Base-by-base conservation (phyloP, 441 rosid species). In the Syzygium malaccense region DNA sequence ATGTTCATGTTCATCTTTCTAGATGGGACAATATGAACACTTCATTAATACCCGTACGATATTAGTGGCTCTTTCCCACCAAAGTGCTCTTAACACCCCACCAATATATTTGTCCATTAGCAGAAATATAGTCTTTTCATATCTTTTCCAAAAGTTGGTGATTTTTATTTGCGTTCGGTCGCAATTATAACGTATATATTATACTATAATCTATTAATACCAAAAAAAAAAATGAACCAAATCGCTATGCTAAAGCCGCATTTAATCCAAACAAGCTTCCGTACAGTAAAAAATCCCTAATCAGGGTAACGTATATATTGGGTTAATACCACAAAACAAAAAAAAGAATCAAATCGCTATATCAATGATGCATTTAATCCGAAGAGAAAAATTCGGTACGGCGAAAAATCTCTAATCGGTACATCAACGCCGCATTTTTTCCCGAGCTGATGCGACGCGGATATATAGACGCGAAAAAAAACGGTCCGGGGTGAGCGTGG, bases 211-310 rank as follows among this genome's bases (percentile, higher is more conserved):
- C 17, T 3, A 7, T 6, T 60, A 28, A 12, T 26, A 26, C 66
- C 48, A 1, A 1, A 45, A 0, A 1, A 45, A 0, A 28, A 60
- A 28, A 60, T 28, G 14, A 2, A 28, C 32, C 1, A 60, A 6
- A 60, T 28, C 8, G 3, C 0, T 60, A 60, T 6, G 11, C 8
- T 28, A 28, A 60, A 0, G 0, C 4, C 23, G 17, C 37, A 8
- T 64, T 30, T 28, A 60, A 60, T 60, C 4, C 18, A 28, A 60
- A 28, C 33, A 5, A 60, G 14, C 8, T 60, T 28, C 0, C n/a
- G 6, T 28, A 60, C 14, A 1, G n/a, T 60, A 60, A 28, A 28
- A 60, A 2, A 0, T 60, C 66, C 0, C 41, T 41, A 41, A 41
- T 41, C 41, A 4, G 41, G 41, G 4, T 4, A 4, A 41, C 6